Evolutionary conservation across 2,329 filamentous ascomycete genomes (phyloP).

Genomic region (Penicillium polonicum): DNA sequence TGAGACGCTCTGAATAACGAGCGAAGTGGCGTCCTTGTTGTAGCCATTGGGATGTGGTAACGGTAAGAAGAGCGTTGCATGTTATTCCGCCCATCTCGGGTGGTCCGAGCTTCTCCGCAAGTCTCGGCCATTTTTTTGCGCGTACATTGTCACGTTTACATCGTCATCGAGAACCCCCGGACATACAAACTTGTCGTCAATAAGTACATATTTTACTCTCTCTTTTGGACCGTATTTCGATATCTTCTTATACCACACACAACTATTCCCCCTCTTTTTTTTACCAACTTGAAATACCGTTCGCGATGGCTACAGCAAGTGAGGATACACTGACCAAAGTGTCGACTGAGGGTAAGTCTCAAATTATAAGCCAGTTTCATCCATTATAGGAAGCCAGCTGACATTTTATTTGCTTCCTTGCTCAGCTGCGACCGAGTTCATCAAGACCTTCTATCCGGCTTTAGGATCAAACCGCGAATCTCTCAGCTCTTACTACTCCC

Average conservation of each 20-base stretch:
- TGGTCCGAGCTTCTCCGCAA: constrained; percentile 39
- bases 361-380: background rate
- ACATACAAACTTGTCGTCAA: background rate
- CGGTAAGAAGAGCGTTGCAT: constrained; percentile 19
- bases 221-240: background rate
- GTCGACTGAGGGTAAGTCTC: constrained; percentile 42
- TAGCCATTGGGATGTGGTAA: constrained; percentile 27
- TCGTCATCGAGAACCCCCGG: background rate
- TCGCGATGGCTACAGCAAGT: constrained; percentile 32
- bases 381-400: background rate
- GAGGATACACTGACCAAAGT: constrained; percentile 42
- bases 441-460: constrained; percentile 72
- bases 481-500: constrained; percentile 69
- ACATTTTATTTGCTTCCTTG: background rate
- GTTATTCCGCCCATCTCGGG: constrained; percentile 31
- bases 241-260: background rate
- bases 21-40: constrained; percentile 30
- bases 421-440: constrained; percentile 68
- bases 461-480: constrained; percentile 60
- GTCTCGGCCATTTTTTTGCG: constrained; percentile 23
- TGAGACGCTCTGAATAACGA: constrained; percentile 33
- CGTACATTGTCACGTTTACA: constrained; percentile 6
- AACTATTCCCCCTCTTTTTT: background rate
- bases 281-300: background rate
- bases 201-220: background rate